Evolutionary conservation across 441 rosid species (phyloP).

Genomic region (Jatropha multifida): DNA sequence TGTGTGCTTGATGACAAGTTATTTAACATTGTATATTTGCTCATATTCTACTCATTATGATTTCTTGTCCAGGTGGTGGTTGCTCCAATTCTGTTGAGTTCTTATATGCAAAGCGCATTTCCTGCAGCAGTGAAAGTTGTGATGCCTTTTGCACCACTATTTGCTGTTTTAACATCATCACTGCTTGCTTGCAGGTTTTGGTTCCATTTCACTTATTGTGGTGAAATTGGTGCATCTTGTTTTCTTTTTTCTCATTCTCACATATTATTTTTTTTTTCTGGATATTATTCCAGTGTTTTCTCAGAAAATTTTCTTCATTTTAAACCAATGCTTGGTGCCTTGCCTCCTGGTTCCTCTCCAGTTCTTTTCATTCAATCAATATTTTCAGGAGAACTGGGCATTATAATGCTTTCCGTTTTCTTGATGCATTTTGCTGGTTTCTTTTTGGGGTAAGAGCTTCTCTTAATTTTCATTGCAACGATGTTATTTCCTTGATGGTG

Average conservation of each 20-base stretch:
- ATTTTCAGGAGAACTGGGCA: slow-evolving; percentile 50
- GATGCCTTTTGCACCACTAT: slow-evolving; percentile 55
- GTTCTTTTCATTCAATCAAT: slow-evolving; percentile 30
- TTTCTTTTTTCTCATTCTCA: slow-evolving; percentile 4
- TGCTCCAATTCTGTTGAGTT: slow-evolving; percentile 59
- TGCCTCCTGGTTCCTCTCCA: slow-evolving; percentile 39
- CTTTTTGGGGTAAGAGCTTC: slow-evolving; percentile 50
- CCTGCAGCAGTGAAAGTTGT: slow-evolving; percentile 47
- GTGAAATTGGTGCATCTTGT: neutral
- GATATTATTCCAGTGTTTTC: slow-evolving; percentile 44
- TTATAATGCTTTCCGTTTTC: slow-evolving; percentile 44
- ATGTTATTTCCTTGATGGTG: neutral
- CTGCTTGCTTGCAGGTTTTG: slow-evolving; percentile 66
- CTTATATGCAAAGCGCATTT: slow-evolving; percentile 48
- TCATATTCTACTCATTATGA: slow-evolving; percentile 1
- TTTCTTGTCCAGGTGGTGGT: slow-evolving; percentile 47
- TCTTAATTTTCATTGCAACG: too few species aligned
- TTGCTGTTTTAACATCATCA: slow-evolving; percentile 55
- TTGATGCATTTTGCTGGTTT: slow-evolving; percentile 57
- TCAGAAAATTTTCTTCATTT: slow-evolving; percentile 53
- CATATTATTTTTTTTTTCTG: slow-evolving; percentile 1
- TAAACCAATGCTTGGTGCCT: slow-evolving; percentile 39
- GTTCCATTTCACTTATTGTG: slow-evolving; percentile 10
- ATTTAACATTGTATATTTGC: neutral
- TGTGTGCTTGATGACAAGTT: neutral